Percentiles rank a stretch among this genome's conserved stretches.
These are phyloP conservation scores for Kodamaea fungicola DNA, from an alignment of 1,139 yeast species.

Conservation along the genomic window DNA sequence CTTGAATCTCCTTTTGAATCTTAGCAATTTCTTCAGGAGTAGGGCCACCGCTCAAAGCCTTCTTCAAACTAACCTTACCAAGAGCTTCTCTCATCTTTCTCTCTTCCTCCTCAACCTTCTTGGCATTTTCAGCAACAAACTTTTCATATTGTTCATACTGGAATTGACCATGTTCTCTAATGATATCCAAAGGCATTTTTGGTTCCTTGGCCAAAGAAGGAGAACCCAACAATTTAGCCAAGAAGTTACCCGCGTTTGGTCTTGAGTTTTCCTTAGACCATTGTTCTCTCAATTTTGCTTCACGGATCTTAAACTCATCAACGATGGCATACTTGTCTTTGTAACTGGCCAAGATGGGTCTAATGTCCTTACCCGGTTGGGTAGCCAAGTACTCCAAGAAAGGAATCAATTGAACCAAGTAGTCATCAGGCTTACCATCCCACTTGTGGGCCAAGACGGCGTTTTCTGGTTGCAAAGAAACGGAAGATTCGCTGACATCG, in stretches of 20 bases:
- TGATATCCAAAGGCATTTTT: constrained; percentile 86
- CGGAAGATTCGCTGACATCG: constrained; percentile 73
- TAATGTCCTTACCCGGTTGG: constrained; percentile 83
- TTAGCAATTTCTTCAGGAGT: constrained; percentile 81
- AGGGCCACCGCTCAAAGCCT: constrained; percentile 82
- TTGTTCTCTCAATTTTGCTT: constrained; percentile 61
- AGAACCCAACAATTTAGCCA: constrained; percentile 59
- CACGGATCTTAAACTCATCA: constrained; percentile 78
- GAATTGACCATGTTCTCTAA: constrained; percentile 90
- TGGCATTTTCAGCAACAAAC: constrained; percentile 84
- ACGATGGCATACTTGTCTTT: constrained; percentile 56
- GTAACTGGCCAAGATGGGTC: constrained; percentile 80
- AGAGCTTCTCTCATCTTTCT: constrained; percentile 75
- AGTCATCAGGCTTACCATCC: constrained; percentile 83
- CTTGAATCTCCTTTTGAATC: constrained; percentile 44
- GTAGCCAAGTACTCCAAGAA: constrained; percentile 93
- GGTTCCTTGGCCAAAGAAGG: constrained; percentile 54
- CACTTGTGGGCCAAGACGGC: constrained; percentile 81
- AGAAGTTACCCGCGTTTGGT: constrained; percentile 50
- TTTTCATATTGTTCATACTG: constrained; percentile 82
- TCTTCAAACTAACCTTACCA: constrained; percentile 78
- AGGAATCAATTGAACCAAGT: constrained; percentile 76
- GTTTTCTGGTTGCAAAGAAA: constrained; percentile 86
- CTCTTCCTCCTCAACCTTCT: constrained; percentile 77
- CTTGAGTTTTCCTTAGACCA: constrained; percentile 63